These are phyloP conservation scores for Vitis hybrid DNA, from an alignment of 177 flowering plant genomes.

Conservation along the genomic window DNA sequence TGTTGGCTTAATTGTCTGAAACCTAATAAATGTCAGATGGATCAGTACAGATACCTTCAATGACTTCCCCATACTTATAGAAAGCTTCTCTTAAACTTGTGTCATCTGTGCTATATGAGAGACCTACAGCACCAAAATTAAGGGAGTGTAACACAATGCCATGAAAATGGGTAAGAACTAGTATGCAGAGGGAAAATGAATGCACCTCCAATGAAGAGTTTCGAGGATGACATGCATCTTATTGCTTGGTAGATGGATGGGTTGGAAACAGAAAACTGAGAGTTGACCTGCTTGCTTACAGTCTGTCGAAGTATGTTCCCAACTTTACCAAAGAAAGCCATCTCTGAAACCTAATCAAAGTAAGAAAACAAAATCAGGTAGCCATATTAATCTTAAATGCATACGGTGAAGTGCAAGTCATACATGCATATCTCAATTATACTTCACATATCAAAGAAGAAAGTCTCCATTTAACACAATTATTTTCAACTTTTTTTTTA, in stretches of 20 bases:
- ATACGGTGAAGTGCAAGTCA: too few species aligned
- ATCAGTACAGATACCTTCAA: slow-evolving; percentile 45
- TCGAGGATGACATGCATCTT: slow-evolving; percentile 71
- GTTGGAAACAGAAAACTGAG: slow-evolving; percentile 33
- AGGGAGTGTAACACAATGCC: not conserved
- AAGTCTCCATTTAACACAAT: not conserved
- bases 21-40: too few species aligned
- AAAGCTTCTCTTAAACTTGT: slow-evolving; percentile 57
- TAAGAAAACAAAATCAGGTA: not conserved
- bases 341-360: slow-evolving; percentile 26
- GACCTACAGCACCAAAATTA: slow-evolving; percentile 38
- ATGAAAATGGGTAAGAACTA: not conserved
- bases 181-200: not conserved
- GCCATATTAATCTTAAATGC: not conserved
- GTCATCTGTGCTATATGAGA: slow-evolving; percentile 63
- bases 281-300: slow-evolving; percentile 30
- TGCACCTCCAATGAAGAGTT: slow-evolving; percentile 65
- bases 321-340: slow-evolving; percentile 64
- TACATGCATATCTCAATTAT: too few species aligned
- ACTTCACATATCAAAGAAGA: too few species aligned
- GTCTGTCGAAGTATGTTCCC: slow-evolving; percentile 61
- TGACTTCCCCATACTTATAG: slow-evolving; percentile 65
- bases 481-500: not conserved
- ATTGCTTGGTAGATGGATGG: slow-evolving; percentile 61
- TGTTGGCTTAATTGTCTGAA: too few species aligned